phyloP scores from a whole-genome alignment of 148 eudicot species.

The Silene conica region DNA sequence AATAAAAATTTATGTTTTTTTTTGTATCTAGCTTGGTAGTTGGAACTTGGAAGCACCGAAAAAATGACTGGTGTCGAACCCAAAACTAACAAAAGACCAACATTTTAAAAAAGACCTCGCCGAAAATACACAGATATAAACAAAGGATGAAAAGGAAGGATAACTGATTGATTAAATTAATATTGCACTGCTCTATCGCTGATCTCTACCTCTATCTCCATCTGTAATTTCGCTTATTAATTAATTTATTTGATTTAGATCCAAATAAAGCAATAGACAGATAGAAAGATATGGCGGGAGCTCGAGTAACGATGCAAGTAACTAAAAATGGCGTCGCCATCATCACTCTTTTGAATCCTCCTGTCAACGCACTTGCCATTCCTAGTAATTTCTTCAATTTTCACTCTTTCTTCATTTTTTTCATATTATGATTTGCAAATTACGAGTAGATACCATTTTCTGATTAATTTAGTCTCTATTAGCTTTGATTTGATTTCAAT shows the following conservation, averaged over 20 bases:
- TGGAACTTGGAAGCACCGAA: no score
- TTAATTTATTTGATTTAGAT: not conserved
- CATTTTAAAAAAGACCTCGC: no score
- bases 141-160: not conserved
- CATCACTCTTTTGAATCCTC: conserved; percentile 74
- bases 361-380: conserved; percentile 65
- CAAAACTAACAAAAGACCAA: not conserved
- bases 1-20: no score
- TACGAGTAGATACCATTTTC: not conserved
- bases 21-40: no score
- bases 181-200: no score
- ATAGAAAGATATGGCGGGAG: conserved; percentile 35
- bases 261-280: not conserved
- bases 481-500: no score
- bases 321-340: conserved; percentile 71
- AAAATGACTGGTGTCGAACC: not conserved
- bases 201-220: no score
- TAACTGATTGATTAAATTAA: not conserved
- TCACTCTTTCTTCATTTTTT: not conserved
- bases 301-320: conserved; percentile 63
- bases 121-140: no score
- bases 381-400: conserved; percentile 32
- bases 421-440: not conserved
- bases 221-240: not conserved
- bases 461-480: not conserved